Conservation (phyloP, 192 early-diverging fungal species). For the Spizellomyces sp. region DNA sequence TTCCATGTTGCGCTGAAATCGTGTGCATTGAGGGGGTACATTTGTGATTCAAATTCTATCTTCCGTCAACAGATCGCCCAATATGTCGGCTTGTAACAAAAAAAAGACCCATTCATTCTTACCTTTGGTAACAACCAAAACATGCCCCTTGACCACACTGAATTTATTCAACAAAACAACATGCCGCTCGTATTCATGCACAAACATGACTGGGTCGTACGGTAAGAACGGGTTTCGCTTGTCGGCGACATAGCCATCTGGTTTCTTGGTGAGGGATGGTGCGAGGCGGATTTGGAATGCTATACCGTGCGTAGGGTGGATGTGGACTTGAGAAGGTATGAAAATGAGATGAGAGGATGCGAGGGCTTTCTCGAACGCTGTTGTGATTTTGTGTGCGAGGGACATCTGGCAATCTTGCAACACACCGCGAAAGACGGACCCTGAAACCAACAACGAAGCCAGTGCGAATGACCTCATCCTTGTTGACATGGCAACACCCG, state of each 20-base stretch:
- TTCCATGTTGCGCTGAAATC: conserved; percentile 36
- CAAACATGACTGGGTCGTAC: conserved; percentile 27
- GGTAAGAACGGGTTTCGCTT: conserved; percentile 38
- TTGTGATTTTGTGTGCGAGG: too few species aligned
- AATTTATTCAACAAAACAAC: conserved; percentile 68
- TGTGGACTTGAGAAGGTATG: too few species aligned
- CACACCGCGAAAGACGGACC: too few species aligned
- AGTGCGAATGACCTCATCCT: too few species aligned
- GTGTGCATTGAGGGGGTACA: conserved; percentile 16
- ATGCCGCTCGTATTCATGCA: conserved; percentile 30
- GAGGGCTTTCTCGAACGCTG: too few species aligned
- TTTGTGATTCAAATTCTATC: conserved; percentile 39
- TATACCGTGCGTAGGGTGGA: neutral
- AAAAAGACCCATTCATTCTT: too few species aligned
- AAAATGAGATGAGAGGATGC: too few species aligned
- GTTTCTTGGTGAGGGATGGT: conserved; percentile 33
- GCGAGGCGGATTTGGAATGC: conserved; percentile 39
- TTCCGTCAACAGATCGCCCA: neutral
- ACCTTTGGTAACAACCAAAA: conserved; percentile 58
- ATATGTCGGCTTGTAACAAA: neutral
- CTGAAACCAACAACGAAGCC: too few species aligned
- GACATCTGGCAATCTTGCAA: too few species aligned
- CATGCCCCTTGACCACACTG: conserved; percentile 59
- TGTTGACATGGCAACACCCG: too few species aligned
- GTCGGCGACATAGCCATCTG: neutral